These are phyloP conservation scores for Phellopilus nigrolimitatus DNA, from an alignment of 1,284 basidiomycete genomes.

Conservation along the genomic window DNA sequence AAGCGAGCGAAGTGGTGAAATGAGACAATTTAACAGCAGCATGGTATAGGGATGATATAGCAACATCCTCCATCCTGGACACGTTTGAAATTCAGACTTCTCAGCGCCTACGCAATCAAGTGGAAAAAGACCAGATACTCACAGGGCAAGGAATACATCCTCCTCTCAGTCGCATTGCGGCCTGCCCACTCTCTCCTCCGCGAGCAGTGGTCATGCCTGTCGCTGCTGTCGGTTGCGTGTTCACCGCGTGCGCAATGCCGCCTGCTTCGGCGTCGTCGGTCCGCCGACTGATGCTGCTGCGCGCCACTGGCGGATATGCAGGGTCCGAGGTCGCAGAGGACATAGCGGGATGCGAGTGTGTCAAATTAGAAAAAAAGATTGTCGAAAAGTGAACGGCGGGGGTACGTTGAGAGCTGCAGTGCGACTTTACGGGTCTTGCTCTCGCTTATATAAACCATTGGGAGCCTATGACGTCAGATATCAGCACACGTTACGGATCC, in stretches of 20 bases:
- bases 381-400: no score
- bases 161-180: constrained; percentile 19
- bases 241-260: neutral
- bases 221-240: neutral
- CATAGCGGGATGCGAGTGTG: no score
- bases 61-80: constrained; percentile 23
- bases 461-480: no score
- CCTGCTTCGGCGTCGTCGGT: neutral
- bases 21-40: constrained; percentile 15
- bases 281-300: no score
- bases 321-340: neutral
- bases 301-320: neutral
- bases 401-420: no score
- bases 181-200: neutral
- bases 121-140: neutral
- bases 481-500: no score
- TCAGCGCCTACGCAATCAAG: neutral
- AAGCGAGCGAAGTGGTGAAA: no score
- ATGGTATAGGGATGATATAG: constrained; percentile 22
- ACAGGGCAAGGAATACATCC: constrained; percentile 25
- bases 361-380: no score
- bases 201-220: constrained; percentile 1
- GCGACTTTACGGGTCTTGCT: no score
- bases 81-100: neutral
- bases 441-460: no score